A percentile compares a stretch with the other conserved stretches of the same genome.
Conservation (phyloP, 495 filamentous ascomycete species). For the Ramalina peruviana region DNA sequence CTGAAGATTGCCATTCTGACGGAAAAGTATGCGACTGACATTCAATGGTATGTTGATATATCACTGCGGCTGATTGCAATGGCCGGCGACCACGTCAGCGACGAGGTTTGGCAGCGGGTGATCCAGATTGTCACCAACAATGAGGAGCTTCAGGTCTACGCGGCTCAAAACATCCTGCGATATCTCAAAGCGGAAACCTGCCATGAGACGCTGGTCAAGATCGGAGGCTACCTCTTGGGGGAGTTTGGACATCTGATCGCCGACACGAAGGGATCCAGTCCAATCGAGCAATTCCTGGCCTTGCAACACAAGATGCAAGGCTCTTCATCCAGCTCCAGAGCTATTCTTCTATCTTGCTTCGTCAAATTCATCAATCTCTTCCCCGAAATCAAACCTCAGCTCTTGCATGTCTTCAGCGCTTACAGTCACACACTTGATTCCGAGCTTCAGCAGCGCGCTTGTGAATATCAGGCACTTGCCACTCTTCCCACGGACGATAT, state of each 20-base stretch:
- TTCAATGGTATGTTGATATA: constrained; percentile 99
- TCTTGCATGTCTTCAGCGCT: constrained; percentile 73
- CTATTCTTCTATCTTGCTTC: constrained; percentile 87
- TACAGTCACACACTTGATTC: constrained; percentile 94
- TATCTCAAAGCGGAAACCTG: constrained; percentile 85
- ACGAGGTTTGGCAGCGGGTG: constrained; percentile 98
- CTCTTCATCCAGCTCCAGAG: constrained; percentile 76
- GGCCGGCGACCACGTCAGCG: constrained; percentile 96
- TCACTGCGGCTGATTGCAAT: constrained; percentile 88
- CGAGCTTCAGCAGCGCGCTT: constrained; percentile 91
- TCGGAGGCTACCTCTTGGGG: constrained; percentile 87
- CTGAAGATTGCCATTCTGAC: constrained; percentile 96
- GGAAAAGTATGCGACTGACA: constrained; percentile 95
- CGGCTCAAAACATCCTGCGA: constrained; percentile 77
- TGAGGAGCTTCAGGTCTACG: constrained; percentile 93
- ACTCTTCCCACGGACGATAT: constrained; percentile 81
- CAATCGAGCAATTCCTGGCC: constrained; percentile 94
- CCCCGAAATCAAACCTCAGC: constrained; percentile 94
- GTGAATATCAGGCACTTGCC: constrained; percentile 83
- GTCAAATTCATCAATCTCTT: constrained; percentile 98
- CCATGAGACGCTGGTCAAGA: constrained; percentile 95
- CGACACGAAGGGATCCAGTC: constrained; percentile 84
- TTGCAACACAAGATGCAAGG: constrained; percentile 80
- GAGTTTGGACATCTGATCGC: constrained; percentile 97
- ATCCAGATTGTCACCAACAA: constrained; percentile 99